Evolutionary conservation across 106 monocot genomes (phyloP).

Genomic region (Dendrobium chrysotoxum): DNA sequence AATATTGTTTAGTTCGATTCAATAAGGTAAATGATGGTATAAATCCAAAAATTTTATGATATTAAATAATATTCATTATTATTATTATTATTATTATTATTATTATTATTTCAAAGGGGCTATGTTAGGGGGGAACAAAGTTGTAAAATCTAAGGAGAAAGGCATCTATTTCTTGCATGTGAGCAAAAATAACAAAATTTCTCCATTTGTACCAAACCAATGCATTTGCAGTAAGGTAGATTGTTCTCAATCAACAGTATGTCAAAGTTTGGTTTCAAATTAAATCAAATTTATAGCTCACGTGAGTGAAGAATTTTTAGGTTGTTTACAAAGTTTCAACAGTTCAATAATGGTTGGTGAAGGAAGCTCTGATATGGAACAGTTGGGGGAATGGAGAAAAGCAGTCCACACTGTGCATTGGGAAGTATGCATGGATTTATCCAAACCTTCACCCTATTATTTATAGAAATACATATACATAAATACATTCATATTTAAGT

Average conservation of each 20-base stretch:
- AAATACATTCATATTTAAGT: too few relatives aligned
- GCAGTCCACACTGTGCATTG: background rate
- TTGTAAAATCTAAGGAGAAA: too few relatives aligned
- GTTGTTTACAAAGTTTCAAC: background rate
- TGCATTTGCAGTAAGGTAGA: background rate
- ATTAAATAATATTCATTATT: too few relatives aligned
- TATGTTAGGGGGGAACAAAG: too few relatives aligned
- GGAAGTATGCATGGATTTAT: background rate
- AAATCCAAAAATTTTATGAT: too few relatives aligned
- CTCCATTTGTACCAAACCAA: background rate
- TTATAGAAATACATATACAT: too few relatives aligned
- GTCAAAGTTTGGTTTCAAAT: background rate
- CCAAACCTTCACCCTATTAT: background rate
- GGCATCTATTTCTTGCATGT: background rate
- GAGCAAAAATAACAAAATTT: background rate
- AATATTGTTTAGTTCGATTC: too few relatives aligned
- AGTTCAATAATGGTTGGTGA: background rate
- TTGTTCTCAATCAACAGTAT: background rate
- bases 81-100: too few relatives aligned
- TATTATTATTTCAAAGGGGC: too few relatives aligned
- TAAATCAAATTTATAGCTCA: background rate
- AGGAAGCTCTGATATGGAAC: background rate
- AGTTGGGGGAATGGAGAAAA: background rate
- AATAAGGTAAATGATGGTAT: too few relatives aligned
- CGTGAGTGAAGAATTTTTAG: background rate